Evolutionary conservation across 345 rosid genomes (phyloP).

Genomic region (Stellera chamaejasme): DNA sequence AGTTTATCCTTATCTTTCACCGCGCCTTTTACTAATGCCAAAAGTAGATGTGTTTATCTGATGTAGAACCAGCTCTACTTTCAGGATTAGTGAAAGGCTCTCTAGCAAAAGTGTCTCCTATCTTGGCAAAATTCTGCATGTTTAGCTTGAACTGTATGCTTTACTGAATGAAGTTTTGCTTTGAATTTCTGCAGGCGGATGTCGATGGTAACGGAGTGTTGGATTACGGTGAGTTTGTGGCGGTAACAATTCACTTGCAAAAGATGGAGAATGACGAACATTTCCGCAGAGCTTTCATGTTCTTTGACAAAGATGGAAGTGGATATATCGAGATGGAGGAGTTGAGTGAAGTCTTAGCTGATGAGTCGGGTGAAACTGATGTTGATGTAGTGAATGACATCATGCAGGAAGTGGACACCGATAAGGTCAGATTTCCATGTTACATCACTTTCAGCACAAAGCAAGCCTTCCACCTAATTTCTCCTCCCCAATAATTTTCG

Average conservation of each 20-base stretch:
- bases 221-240: constrained; percentile 94
- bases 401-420: constrained; percentile 92
- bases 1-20: no score
- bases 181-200: constrained; percentile 58
- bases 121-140: no score
- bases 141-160: no score
- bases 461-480: background rate
- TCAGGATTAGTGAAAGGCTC: no score
- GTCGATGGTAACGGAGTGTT: constrained; percentile 87
- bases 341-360: constrained; percentile 62
- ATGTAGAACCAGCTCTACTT: no score
- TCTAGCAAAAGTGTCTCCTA: no score
- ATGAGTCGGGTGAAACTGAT: constrained; percentile 69
- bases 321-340: constrained; percentile 76
- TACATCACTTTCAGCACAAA: background rate
- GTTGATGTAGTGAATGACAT: constrained; percentile 62
- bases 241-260: constrained; percentile 96
- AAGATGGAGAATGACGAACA: constrained; percentile 97
- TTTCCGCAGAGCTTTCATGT: constrained; percentile 85
- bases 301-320: constrained; percentile 78
- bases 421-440: constrained; percentile 49
- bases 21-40: no score
- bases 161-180: no score
- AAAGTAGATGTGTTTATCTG: no score
- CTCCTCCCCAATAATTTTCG: background rate